phyloP scores from a whole-genome alignment of 2,329 filamentous ascomycete genomes.

The Cladophialophora carrionii region DNA sequence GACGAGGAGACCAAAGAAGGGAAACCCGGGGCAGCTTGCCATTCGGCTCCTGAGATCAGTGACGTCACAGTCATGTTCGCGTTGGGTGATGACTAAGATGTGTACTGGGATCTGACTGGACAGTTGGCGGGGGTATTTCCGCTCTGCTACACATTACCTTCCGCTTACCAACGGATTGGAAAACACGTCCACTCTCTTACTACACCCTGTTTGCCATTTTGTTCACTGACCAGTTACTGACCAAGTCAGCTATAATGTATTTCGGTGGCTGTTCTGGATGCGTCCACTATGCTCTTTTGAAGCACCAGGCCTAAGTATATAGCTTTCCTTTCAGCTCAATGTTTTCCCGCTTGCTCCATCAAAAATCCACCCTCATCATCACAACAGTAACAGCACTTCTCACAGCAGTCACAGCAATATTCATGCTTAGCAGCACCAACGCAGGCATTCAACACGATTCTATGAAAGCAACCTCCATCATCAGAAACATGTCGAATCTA shows the following conservation, averaged over 20 bases:
- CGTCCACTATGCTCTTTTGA: constrained; percentile 28
- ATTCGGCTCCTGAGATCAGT: background rate
- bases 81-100: constrained; percentile 5
- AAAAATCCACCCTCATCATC: constrained; percentile 32
- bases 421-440: constrained; percentile 29
- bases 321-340: constrained; percentile 30
- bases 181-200: constrained; percentile 23
- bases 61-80: constrained; percentile 5
- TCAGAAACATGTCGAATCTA: constrained; percentile 63
- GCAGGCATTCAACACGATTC: constrained; percentile 18
- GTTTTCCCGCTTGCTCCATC: constrained; percentile 29
- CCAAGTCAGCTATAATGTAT: constrained; percentile 26
- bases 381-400: constrained; percentile 32
- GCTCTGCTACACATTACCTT: background rate
- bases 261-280: constrained; percentile 26
- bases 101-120: background rate
- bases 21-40: background rate
- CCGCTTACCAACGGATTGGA: constrained; percentile 33
- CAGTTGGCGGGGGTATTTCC: background rate
- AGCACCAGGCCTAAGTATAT: constrained; percentile 36
- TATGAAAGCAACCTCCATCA: constrained; percentile 35
- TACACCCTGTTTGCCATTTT: constrained; percentile 7
- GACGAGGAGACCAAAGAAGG: constrained; percentile 7
- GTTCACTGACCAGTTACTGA: constrained; percentile 17
- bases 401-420: constrained; percentile 30